These are phyloP conservation scores for Chaetoceros tenuissimus DNA, from an alignment of 108 stramenopile species.

Conservation along the genomic window DNA sequence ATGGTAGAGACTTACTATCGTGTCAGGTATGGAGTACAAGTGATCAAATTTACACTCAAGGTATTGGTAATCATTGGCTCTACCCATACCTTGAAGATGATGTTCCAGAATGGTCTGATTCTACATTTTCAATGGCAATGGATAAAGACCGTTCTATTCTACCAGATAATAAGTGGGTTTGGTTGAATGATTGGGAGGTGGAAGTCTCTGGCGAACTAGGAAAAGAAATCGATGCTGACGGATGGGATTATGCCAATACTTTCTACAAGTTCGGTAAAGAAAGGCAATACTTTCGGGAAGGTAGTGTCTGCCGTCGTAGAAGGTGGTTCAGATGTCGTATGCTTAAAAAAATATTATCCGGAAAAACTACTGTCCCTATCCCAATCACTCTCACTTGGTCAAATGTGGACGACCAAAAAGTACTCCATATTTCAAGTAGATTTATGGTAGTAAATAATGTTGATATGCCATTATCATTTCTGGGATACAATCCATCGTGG, in stretches of 20 bases:
- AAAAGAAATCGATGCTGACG: constrained; percentile 58
- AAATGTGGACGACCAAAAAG: constrained; percentile 36
- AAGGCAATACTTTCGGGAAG: constrained; percentile 46
- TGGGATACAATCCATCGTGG: constrained; percentile 51
- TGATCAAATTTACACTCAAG: constrained; percentile 11
- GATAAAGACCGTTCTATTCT: constrained; percentile 50
- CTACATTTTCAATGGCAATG: constrained; percentile 41
- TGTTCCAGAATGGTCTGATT: constrained; percentile 64
- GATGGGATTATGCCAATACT: constrained; percentile 72
- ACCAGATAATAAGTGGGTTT: constrained; percentile 70
- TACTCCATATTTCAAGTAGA: constrained; percentile 41
- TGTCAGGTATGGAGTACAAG: constrained; percentile 60
- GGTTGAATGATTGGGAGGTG: constrained; percentile 75
- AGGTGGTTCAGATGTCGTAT: constrained; percentile 70
- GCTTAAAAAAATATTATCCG: constrained; percentile 27
- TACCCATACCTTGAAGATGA: constrained; percentile 70
- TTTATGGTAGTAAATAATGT: constrained; percentile 47
- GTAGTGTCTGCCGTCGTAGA: constrained; percentile 56
- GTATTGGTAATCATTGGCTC: constrained; percentile 38
- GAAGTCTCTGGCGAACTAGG: constrained; percentile 46
- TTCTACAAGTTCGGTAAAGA: constrained; percentile 55
- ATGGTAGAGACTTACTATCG: constrained; percentile 60
- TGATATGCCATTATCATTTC: constrained; percentile 28
- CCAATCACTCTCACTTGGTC: constrained; percentile 49
- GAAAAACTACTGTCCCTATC: constrained; percentile 23